Percentiles rank a stretch among this genome's conserved stretches.
Conservation (phyloP, 192 early-diverging fungal genomes). For the Pilobolus umbonatus region DNA sequence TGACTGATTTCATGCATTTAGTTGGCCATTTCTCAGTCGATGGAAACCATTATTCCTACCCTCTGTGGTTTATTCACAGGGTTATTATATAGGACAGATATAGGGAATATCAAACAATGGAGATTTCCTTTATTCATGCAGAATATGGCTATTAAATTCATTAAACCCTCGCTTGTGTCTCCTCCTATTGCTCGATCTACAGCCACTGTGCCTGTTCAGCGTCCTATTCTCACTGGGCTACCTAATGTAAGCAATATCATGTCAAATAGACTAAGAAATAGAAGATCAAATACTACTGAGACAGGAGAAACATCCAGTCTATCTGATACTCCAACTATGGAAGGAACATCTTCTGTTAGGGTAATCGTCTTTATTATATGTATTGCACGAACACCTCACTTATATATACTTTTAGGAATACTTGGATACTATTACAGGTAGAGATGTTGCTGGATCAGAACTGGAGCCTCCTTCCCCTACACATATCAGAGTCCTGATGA, state of each 20-base stretch:
- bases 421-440: constrained; percentile 35
- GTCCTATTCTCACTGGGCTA: constrained; percentile 6
- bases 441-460: constrained; percentile 36
- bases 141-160: constrained; percentile 31
- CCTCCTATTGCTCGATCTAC: constrained; percentile 38
- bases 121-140: constrained; percentile 41
- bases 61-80: constrained; percentile 48
- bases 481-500: constrained; percentile 42
- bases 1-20: constrained; percentile 7
- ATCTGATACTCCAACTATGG: constrained; percentile 1
- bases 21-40: constrained; percentile 40
- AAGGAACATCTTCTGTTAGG: constrained; percentile 9
- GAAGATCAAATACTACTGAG: neutral
- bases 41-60: constrained; percentile 39
- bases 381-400: neutral
- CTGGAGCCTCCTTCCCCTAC: constrained; percentile 38
- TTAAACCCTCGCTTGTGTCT: constrained; percentile 48
- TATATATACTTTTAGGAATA: constrained; percentile 21
- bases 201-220: constrained; percentile 37
- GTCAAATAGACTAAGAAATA: constrained; percentile 15
- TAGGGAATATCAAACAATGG: constrained; percentile 49
- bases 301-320: neutral
- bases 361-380: neutral
- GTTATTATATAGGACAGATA: constrained; percentile 46
- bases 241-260: constrained; percentile 15